Percentiles rank a stretch among this genome's conserved stretches.
Evolutionary conservation across 768 basidiomycete species (phyloP).

Genomic region (Mycena sanguinolenta): DNA sequence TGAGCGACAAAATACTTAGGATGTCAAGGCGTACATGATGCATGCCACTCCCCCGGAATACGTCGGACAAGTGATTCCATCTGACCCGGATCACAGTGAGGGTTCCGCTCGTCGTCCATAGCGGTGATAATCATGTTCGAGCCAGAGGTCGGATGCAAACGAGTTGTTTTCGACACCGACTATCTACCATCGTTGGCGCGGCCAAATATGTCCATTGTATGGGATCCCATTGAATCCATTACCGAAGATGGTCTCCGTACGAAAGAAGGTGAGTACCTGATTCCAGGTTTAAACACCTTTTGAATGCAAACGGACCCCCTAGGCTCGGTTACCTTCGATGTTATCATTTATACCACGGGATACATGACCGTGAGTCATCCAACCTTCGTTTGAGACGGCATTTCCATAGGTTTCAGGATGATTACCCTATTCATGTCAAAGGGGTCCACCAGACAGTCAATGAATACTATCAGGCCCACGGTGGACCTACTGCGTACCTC

Average conservation of each 20-base stretch:
- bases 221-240: constrained; percentile 62
- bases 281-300: constrained; percentile 1
- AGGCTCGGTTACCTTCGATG: constrained; percentile 45
- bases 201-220: constrained; percentile 66
- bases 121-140: not conserved
- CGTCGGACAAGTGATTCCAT: constrained; percentile 18
- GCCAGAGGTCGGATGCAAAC: constrained; percentile 72
- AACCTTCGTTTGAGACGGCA: not conserved
- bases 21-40: constrained; percentile 12
- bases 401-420: constrained; percentile 42
- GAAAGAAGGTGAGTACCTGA: constrained; percentile 47
- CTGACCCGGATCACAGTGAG: constrained; percentile 54
- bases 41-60: constrained; percentile 3
- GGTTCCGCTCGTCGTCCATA: not conserved
- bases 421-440: constrained; percentile 48
- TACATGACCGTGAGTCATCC: constrained; percentile 1
- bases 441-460: constrained; percentile 52
- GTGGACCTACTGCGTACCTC: constrained; percentile 59
- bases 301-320: constrained; percentile 41
- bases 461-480: constrained; percentile 54
- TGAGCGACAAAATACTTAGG: constrained; percentile 21
- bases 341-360: constrained; percentile 27
- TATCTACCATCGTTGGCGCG: constrained; percentile 66
- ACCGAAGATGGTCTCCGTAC: constrained; percentile 64
- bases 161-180: constrained; percentile 71